Percentiles rank a stretch among this genome's conserved stretches.
These are phyloP conservation scores for Solanum hybrid DNA, from an alignment of 305 asterid species.

Conservation along the genomic window DNA sequence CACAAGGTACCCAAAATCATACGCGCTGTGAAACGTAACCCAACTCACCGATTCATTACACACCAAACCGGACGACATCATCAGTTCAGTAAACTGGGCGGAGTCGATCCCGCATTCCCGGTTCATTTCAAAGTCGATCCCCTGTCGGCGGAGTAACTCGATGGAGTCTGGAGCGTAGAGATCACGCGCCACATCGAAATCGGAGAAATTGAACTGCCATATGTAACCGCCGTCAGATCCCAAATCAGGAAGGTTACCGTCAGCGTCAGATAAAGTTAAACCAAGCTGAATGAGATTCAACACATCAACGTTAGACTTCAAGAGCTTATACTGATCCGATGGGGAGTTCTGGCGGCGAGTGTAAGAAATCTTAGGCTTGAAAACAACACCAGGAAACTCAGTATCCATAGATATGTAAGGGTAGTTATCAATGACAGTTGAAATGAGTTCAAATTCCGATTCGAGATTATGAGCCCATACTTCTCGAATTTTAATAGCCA, in stretches of 20 bases:
- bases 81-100: conserved; percentile 3
- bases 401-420: conserved; percentile 46
- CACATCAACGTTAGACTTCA: conserved; percentile 11
- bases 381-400: conserved; percentile 48
- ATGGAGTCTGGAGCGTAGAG: conserved; percentile 12
- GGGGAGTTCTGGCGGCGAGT: not conserved
- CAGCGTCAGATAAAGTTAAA: conserved; percentile 4
- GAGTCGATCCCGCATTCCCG: conserved; percentile 5
- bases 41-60: conserved; percentile 8
- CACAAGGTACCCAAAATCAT: conserved; percentile 26
- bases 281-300: conserved; percentile 20
- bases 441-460: conserved; percentile 32
- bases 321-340: not conserved
- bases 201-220: conserved; percentile 27
- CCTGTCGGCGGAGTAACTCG: conserved; percentile 10
- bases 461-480: conserved; percentile 46
- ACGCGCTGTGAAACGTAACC: conserved; percentile 26
- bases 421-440: conserved; percentile 19
- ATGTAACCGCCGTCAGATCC: conserved; percentile 1
- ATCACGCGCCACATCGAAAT: conserved; percentile 16
- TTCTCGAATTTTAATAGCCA: conserved; percentile 27
- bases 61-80: conserved; percentile 13
- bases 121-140: conserved; percentile 15
- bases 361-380: conserved; percentile 8
- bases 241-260: conserved; percentile 14